These are phyloP conservation scores for Podila clonocystis DNA, from an alignment of 192 early-diverging fungal species.

Conservation along the genomic window DNA sequence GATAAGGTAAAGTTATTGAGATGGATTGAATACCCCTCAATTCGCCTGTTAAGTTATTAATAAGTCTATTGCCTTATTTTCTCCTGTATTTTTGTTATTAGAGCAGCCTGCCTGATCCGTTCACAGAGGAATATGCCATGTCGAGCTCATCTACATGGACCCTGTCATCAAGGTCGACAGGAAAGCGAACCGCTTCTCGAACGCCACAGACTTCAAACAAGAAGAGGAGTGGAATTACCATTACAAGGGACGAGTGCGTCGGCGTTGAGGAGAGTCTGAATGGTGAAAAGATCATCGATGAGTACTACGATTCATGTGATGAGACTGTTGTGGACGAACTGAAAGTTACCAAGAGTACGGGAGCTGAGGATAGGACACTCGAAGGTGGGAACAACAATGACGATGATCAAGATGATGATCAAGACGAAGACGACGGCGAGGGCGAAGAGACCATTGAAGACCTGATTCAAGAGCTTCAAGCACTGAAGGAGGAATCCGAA, in stretches of 20 bases:
- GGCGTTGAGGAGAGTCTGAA: slow-evolving; percentile 2
- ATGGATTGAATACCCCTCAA: too few species aligned
- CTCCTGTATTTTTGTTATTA: too few species aligned
- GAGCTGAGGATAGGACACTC: neutral
- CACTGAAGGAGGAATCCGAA: neutral
- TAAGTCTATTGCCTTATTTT: too few species aligned
- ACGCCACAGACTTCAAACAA: slow-evolving; percentile 8
- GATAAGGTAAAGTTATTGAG: too few species aligned
- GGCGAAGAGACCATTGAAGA: slow-evolving; percentile 7
- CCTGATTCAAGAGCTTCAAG: slow-evolving; percentile 13
- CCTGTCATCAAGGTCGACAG: slow-evolving; percentile 4
- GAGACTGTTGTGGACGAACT: neutral
- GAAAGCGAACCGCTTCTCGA: slow-evolving; percentile 21
- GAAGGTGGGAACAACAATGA: too few species aligned
- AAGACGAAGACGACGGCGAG: slow-evolving; percentile 1
- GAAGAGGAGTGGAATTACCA: slow-evolving; percentile 10
- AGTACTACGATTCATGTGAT: too few species aligned
- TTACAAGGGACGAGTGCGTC: neutral
- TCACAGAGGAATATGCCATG: neutral
- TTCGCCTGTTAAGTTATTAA: too few species aligned
- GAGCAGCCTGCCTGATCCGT: neutral
- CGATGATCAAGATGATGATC: too few species aligned
- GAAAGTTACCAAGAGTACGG: too few species aligned
- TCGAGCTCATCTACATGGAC: slow-evolving; percentile 15
- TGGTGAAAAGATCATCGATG: too few species aligned